Evolutionary conservation across 768 basidiomycete genomes (phyloP).

Genomic region (Omphalotus guepiniiformis): DNA sequence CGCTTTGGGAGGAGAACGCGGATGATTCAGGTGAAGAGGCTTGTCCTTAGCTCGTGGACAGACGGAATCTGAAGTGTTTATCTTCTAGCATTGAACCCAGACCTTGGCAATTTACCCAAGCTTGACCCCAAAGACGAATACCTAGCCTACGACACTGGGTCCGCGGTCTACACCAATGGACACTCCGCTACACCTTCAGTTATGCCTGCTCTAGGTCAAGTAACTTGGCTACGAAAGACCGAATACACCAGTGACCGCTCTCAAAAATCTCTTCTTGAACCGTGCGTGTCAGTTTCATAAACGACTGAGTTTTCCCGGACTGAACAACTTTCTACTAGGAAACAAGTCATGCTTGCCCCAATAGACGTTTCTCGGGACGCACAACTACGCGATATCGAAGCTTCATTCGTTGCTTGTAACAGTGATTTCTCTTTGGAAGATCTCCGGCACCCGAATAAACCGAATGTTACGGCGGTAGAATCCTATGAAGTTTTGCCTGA

Average conservation of each 20-base stretch:
- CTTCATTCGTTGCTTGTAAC: conserved; percentile 64
- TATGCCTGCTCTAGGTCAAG: conserved; percentile 52
- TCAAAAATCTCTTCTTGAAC: conserved; percentile 42
- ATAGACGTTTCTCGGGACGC: conserved; percentile 74
- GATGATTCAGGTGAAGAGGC: conserved; percentile 54
- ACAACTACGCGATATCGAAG: conserved; percentile 75
- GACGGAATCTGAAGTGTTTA: neutral
- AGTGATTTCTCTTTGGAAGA: conserved; percentile 53
- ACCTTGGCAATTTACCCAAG: conserved; percentile 48
- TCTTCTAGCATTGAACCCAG: conserved; percentile 58
- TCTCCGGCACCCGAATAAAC: conserved; percentile 78
- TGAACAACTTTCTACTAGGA: conserved; percentile 30
- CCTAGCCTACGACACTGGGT: conserved; percentile 64
- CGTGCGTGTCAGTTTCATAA: conserved; percentile 35
- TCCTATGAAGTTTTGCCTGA: conserved; percentile 84
- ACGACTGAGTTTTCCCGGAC: neutral
- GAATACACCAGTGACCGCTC: conserved; percentile 77
- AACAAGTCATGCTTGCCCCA: conserved; percentile 38
- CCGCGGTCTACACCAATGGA: conserved; percentile 28
- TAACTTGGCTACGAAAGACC: conserved; percentile 90
- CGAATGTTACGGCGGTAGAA: conserved; percentile 68
- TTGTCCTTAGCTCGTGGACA: neutral
- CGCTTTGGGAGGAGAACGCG: conserved; percentile 77
- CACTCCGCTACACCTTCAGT: conserved; percentile 34
- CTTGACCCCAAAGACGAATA: conserved; percentile 76